phyloP scores from a whole-genome alignment of 2,329 filamentous ascomycete genomes.

The Daldinia sp. region DNA sequence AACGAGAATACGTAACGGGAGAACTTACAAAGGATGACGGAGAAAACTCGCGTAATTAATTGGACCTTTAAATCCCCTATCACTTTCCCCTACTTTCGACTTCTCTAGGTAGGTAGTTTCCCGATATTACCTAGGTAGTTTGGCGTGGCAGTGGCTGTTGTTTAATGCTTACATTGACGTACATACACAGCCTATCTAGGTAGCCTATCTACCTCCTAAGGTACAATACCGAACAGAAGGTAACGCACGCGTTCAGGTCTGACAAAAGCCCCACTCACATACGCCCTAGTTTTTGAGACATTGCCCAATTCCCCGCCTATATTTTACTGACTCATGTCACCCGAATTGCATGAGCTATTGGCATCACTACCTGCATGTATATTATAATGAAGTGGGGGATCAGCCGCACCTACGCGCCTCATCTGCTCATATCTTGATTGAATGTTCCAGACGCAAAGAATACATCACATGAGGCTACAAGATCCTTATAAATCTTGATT shows the following conservation, averaged over 20 bases:
- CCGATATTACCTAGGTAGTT: conserved; percentile 12
- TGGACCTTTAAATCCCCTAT: conserved; percentile 2
- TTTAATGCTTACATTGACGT: conserved; percentile 1
- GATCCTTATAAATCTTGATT: background rate
- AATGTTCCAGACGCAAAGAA: background rate
- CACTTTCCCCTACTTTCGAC: conserved; percentile 6
- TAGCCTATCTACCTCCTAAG: background rate
- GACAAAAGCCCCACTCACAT: background rate
- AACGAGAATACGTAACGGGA: background rate
- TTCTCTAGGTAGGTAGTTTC: conserved; percentile 4
- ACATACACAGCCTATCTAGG: background rate
- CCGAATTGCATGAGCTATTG: background rate
- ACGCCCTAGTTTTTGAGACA: background rate
- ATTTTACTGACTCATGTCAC: background rate
- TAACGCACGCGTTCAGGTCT: background rate
- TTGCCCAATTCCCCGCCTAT: background rate
- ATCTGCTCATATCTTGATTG: background rate
- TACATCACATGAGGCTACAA: too few species aligned
- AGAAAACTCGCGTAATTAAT: conserved; percentile 9
- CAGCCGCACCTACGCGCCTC: background rate
- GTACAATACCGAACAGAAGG: too few species aligned
- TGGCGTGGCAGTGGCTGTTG: background rate
- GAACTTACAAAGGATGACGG: conserved; percentile 1
- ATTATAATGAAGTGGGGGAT: background rate
- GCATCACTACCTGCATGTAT: background rate